A percentile compares a stretch with the other conserved stretches of the same genome.
These are phyloP conservation scores for Xerocomus spinulosus DNA, from an alignment of 768 basidiomycete species.

Conservation along the genomic window DNA sequence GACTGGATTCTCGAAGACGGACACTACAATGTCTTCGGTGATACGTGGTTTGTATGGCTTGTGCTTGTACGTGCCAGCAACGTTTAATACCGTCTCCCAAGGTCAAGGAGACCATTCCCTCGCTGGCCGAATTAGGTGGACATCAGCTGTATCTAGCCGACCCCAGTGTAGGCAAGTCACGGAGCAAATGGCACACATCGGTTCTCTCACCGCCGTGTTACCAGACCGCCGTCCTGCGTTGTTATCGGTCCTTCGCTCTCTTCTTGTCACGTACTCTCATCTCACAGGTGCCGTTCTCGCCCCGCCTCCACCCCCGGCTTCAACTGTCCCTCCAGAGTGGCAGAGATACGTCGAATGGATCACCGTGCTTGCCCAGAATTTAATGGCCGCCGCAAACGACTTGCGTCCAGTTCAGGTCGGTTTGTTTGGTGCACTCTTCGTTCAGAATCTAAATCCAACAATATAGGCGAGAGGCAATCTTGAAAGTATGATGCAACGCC, in stretches of 20 bases:
- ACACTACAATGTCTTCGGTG: slow-evolving; percentile 79
- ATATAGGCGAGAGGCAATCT: slow-evolving; percentile 72
- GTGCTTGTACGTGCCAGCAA: slow-evolving; percentile 9
- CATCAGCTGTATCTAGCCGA: slow-evolving; percentile 76
- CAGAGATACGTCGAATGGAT: slow-evolving; percentile 77
- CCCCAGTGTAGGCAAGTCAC: slow-evolving; percentile 56
- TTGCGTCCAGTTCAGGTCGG: slow-evolving; percentile 80
- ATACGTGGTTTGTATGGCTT: slow-evolving; percentile 77
- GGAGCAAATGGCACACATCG: neutral
- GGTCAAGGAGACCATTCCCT: slow-evolving; percentile 82
- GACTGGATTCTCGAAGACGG: slow-evolving; percentile 91
- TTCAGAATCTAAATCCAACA: neutral
- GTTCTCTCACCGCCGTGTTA: slow-evolving; percentile 6
- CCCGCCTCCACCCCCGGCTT: slow-evolving; percentile 52
- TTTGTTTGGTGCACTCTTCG: slow-evolving; percentile 3
- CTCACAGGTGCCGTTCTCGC: slow-evolving; percentile 65
- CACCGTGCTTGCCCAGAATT: slow-evolving; percentile 72
- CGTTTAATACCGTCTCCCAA: slow-evolving; percentile 29
- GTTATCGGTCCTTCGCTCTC: slow-evolving; percentile 63
- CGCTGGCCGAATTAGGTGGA: slow-evolving; percentile 76
- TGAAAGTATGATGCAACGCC: slow-evolving; percentile 76
- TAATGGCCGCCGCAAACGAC: slow-evolving; percentile 89
- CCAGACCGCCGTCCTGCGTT: slow-evolving; percentile 77
- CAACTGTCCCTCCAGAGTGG: slow-evolving; percentile 59
- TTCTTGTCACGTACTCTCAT: slow-evolving; percentile 75